Evolutionary conservation across 2,329 filamentous ascomycete genomes (phyloP).

Genomic region (Pseudopithomyces maydicus): DNA sequence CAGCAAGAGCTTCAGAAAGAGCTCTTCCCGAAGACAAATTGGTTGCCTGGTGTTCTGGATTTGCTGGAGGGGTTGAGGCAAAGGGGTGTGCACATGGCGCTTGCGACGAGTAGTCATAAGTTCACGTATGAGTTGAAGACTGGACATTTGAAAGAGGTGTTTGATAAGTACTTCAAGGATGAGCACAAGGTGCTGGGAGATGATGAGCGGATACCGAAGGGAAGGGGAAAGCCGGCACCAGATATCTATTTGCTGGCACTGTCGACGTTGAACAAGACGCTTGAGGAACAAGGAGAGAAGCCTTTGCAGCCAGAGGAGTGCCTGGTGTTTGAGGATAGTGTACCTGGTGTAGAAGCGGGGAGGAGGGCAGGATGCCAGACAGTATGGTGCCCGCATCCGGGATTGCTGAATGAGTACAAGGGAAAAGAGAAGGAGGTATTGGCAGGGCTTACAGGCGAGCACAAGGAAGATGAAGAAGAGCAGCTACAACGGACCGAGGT

Average conservation of each 20-base stretch:
- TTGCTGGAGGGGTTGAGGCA: conserved; percentile 68
- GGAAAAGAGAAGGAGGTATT: conserved; percentile 81
- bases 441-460: conserved; percentile 78
- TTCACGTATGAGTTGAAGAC: conserved; percentile 81
- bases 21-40: conserved; percentile 74
- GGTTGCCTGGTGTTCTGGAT: conserved; percentile 76
- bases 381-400: conserved; percentile 87
- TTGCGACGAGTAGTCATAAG: conserved; percentile 79
- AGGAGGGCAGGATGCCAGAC: conserved; percentile 93
- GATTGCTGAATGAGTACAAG: conserved; percentile 74
- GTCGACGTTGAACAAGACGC: conserved; percentile 77
- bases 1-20: conserved; percentile 68
- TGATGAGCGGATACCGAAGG: conserved; percentile 74
- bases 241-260: conserved; percentile 93
- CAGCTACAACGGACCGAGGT: conserved; percentile 40
- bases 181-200: conserved; percentile 83
- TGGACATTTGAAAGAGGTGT: conserved; percentile 56
- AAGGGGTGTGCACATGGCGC: conserved; percentile 73
- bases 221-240: conserved; percentile 90
- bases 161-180: conserved; percentile 66
- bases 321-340: conserved; percentile 93
- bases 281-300: conserved; percentile 63
- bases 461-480: conserved; percentile 59
- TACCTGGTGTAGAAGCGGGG: conserved; percentile 89
- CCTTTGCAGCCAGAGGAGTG: conserved; percentile 82